These are phyloP conservation scores for Penicillium roqueforti DNA, from an alignment of 495 filamentous ascomycete species.

Conservation along the genomic window DNA sequence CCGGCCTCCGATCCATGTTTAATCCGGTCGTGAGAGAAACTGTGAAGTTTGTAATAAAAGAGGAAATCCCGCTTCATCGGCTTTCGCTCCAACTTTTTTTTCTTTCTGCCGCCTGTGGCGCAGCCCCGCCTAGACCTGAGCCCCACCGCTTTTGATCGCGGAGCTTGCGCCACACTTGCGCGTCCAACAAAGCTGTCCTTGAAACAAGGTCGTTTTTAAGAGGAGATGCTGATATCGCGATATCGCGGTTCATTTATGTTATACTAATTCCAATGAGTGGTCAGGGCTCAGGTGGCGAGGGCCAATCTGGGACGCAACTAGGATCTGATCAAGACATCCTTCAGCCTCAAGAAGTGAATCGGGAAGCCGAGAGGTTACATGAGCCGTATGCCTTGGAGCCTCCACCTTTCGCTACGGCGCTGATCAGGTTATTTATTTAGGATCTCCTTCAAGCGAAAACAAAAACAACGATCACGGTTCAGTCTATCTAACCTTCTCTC, in stretches of 20 bases:
- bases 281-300: conserved; percentile 18
- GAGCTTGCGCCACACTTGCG: conserved; percentile 28
- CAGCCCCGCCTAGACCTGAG: conserved; percentile 25
- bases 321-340: conserved; percentile 6
- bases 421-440: conserved; percentile 35
- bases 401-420: not conserved
- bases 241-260: conserved; percentile 18
- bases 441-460: conserved; percentile 80
- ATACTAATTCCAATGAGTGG: conserved; percentile 25
- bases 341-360: conserved; percentile 17
- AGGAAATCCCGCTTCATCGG: conserved; percentile 18
- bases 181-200: conserved; percentile 16
- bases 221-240: conserved; percentile 18
- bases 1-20: conserved; percentile 42
- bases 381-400: conserved; percentile 36
- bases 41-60: conserved; percentile 24
- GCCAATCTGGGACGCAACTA: conserved; percentile 9
- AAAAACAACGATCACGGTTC: conserved; percentile 57
- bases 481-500: conserved; percentile 56
- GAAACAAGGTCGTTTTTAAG: conserved; percentile 1
- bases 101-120: conserved; percentile 33
- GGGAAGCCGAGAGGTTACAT: conserved; percentile 41
- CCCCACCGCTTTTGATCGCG: conserved; percentile 32
- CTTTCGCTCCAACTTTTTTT: conserved; percentile 34
- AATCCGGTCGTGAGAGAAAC: conserved; percentile 38